Conservation (phyloP, 441 rosid genomes). For the Raphanus hybrid region DNA sequence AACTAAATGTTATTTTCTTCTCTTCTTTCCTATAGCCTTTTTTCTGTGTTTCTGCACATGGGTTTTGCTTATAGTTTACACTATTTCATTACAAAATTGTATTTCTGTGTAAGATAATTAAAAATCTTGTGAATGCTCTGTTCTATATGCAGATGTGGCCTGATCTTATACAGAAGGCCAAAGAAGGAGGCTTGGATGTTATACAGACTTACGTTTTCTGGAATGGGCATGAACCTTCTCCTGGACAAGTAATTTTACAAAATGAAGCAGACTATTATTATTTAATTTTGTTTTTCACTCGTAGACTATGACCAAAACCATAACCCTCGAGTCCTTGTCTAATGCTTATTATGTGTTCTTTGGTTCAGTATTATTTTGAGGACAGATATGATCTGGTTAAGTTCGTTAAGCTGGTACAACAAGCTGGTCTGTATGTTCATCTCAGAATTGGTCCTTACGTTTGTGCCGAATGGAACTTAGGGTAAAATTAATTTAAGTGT, state of each 20-base stretch:
- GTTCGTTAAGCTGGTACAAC: constrained; percentile 61
- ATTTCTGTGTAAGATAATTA: not conserved
- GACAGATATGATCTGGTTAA: constrained; percentile 65
- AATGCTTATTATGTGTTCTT: not conserved
- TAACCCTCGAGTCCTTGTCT: not conserved
- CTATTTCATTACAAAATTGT: not conserved
- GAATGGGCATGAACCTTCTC: constrained; percentile 80
- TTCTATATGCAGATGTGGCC: constrained; percentile 70
- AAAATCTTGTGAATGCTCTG: constrained; percentile 15
- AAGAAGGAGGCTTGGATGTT: constrained; percentile 71
- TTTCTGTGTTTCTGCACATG: constrained; percentile 15
- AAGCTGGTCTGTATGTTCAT: constrained; percentile 69
- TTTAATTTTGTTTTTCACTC: not conserved
- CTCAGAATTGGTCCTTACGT: constrained; percentile 73
- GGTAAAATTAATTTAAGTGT: constrained; percentile 40
- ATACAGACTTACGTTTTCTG: constrained; percentile 73
- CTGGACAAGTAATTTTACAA: constrained; percentile 53
- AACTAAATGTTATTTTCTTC: not conserved
- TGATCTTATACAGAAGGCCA: constrained; percentile 70
- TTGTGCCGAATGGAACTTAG: constrained; percentile 66
- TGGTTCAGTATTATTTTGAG: constrained; percentile 57
- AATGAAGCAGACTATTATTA: not conserved
- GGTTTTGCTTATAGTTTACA: constrained; percentile 21
- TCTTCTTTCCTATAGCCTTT: not conserved
- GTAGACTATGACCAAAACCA: not conserved